Base-by-base conservation (phyloP, 2,329 filamentous ascomycete genomes). In the Aspergillus spinulosporus region DNA sequence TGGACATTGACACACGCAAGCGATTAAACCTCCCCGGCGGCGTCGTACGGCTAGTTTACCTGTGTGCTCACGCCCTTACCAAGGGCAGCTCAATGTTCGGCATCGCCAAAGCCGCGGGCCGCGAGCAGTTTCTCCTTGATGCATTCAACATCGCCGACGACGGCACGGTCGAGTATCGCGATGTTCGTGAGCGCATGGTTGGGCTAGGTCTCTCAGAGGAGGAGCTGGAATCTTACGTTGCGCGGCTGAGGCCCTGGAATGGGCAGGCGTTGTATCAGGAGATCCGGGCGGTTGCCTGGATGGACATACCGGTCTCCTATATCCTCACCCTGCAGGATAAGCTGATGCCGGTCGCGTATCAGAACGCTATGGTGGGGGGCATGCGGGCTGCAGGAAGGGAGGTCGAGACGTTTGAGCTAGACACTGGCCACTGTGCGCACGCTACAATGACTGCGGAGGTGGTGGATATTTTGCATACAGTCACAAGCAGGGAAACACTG, bases 131-230 rank as follows among this genome's bases (percentile, higher is more conserved):
- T 4, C 54, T 59, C 4, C 47, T 51, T 1, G 21, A 54, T 4
- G 54, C 58, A 0, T 57, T 57, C 11, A 51, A 59, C 14, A 49
- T 57, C 12, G 50, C 34, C 0, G 46, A 54, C 1, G 58, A 59
- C 28, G 8, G 42, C 2, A 59, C 46, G 3, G 26, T 9, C 3
- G 3, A 49, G 8, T 26, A 36, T 15, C 58, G 47, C 3, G 43
- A 57, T 14, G 46, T 47, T 11, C 45, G 39, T 37, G 39, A 4
- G 2, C 47, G 51, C 3, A 26, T 59, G 3, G 15, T 57, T 8
- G 55, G 34, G 2, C 58, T 46, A 1, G 54, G 15, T 1, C 6
- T 36, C 4, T 2, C 26, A 2, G 44, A 45, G 3, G 40, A 40
- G 8, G 43, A 54, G 29, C 8, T 31, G 3, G 51, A 59, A 11